Evolutionary conservation across 768 basidiomycete species (phyloP).

Genomic region (Filobasidium wieringae): DNA sequence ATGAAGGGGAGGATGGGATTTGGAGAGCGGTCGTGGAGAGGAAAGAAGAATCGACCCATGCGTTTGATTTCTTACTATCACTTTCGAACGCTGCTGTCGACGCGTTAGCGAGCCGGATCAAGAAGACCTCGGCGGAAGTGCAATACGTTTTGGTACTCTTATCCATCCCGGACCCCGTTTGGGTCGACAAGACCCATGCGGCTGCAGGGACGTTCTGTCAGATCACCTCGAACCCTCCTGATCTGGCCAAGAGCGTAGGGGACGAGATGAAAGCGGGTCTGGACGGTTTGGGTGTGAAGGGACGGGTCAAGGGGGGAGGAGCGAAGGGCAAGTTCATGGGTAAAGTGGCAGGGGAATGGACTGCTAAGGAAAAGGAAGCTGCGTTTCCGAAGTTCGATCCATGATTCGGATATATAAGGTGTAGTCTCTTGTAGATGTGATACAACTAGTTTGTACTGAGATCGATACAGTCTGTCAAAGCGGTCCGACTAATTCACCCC

Average conservation of each 20-base stretch:
- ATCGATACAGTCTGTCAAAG: too few species aligned
- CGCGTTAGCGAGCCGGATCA: not conserved
- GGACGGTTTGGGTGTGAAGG: constrained; percentile 17
- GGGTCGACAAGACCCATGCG: constrained; percentile 1
- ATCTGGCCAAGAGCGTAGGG: constrained; percentile 25
- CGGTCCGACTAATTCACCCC: too few species aligned
- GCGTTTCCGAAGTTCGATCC: too few species aligned
- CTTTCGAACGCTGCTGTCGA: constrained; percentile 6
- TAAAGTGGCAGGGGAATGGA: constrained; percentile 33
- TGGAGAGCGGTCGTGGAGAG: constrained; percentile 17
- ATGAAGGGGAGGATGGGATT: constrained; percentile 13
- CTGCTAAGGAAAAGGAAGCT: constrained; percentile 18
- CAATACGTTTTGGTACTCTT: constrained; percentile 13
- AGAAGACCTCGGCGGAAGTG: not conserved
- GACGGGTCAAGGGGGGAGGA: constrained; percentile 34
- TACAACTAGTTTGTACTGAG: too few species aligned
- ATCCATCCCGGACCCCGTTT: not conserved
- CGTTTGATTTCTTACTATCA: constrained; percentile 29
- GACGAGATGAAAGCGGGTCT: constrained; percentile 23
- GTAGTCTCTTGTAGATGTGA: too few species aligned
- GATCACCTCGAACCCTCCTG: constrained; percentile 22
- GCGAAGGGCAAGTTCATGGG: constrained; percentile 35
- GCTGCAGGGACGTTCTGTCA: constrained; percentile 17
- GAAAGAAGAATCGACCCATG: constrained; percentile 27
- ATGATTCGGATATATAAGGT: too few species aligned